Evolutionary conservation across 1,139 yeast species (phyloP), one percentile per base, ranked within the genome.

Genomic region (Ogataea hybrid): DNA sequence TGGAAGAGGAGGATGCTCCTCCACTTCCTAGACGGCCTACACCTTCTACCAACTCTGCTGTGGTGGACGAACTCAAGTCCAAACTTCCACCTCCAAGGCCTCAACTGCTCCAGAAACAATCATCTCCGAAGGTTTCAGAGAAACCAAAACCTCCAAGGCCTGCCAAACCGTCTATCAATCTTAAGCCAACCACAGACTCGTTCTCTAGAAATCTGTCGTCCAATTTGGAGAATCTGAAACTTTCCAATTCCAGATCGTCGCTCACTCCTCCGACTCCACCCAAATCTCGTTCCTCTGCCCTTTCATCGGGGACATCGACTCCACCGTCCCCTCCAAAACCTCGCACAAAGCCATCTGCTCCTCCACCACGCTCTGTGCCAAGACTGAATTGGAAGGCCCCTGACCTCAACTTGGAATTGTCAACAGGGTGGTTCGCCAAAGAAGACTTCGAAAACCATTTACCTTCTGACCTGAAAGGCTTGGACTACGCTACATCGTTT

Each of bases 361-460:
- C 61, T 4, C 56, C 56, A 15, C 37, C 50, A 0, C 32, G 50
- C 2, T 35, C 43, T 3, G 38, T 38, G 4, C 21, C 27, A 14
- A 28, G 30, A 34, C 20, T 37, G 28, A 36, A 35, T 18, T 53
- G 62, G 63, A 51, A 43, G 50, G 28, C 71, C 65, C 36, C 77
- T 0, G 52, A 57, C 0, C 43, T 73, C 7, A 70, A 77, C 47
- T 51, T 77, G 27, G 75, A 75, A 41, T 57, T 76, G 7, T 41
- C 52, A 1, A 54, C 70, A 0, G 73, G 73, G 1, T 77, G 81
- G 81, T 77, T 65, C 56, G 63, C 71, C 2, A 57, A 61, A 12
- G 50, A 56, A 10, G 52, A 52, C 23, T 39, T 56, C 10, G 43
- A 50, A 1, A 46, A 61, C 1, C 44, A 48, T 3, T 53, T 73